Base-by-base conservation (phyloP, 495 filamentous ascomycete genomes). In the Peziza echinospora region DNA sequence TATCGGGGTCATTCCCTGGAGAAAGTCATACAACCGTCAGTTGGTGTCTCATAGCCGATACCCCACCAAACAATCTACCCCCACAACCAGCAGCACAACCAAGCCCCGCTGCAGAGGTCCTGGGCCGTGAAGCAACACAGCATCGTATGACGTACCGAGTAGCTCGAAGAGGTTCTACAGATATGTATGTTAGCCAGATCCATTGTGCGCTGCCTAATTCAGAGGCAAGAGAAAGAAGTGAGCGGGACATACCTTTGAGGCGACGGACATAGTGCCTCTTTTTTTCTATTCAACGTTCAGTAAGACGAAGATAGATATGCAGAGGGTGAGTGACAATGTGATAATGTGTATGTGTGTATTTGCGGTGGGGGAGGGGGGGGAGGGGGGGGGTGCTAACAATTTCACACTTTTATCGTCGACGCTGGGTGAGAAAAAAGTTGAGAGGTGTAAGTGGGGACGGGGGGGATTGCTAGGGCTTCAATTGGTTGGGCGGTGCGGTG, bases 1-100 rank as follows among this genome's bases (percentile, higher is more conserved):
- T 77, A 63, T 84, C 82, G 62, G 80, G 78, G 65, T 91, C 82
- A 67, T 93, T 93, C 71, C 79, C 80, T 85, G 58, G 56, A 48
- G 53, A 24, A 46, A 52, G 40, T 24, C 47, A 56, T 50, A 56
- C 43, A 50, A 49, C 59, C 52, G 44, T 58, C 54, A 59, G 25
- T 19, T 24, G 40, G 21, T 21, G 44, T 16, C 26, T 21, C 7
- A 50, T 17, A 8, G 7, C 8, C 16, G n/a, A 19, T 40, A 21
- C 9, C n/a, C n/a, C n/a, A n/a, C n/a, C n/a, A n/a, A n/a, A n/a
- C n/a, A n/a, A n/a, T n/a, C n/a, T n/a, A n/a, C n/a, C n/a, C n/a
- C n/a, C n/a, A n/a, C n/a, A n/a, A n/a, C n/a, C n/a, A n/a, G n/a
- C n/a, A n/a, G n/a, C n/a, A n/a, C n/a, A n/a, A n/a, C n/a, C n/a